A percentile compares a stretch with the other conserved stretches of the same genome.
phyloP scores from a whole-genome alignment of 108 stramenopile species.

The Cyclotella distinguenda region DNA sequence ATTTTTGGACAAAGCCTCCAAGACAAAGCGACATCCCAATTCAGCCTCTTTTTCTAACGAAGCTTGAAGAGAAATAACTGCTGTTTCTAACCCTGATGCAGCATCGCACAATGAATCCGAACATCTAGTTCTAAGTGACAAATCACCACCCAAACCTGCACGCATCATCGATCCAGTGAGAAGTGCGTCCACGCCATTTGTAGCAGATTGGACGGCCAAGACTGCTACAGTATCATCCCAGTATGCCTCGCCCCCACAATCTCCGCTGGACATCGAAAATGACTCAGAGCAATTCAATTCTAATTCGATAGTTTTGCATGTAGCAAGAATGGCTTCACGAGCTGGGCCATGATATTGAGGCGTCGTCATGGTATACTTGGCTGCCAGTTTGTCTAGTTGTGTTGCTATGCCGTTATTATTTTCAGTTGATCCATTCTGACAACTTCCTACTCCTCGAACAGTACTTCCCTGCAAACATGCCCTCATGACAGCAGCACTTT shows the following conservation, averaged over 20 bases:
- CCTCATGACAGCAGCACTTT: conserved; percentile 49
- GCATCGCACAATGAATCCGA: conserved; percentile 6
- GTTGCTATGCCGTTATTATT: not conserved
- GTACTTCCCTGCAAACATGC: conserved; percentile 47
- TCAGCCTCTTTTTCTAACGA: conserved; percentile 39
- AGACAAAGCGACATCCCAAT: conserved; percentile 22
- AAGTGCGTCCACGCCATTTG: conserved; percentile 9
- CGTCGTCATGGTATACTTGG: conserved; percentile 25
- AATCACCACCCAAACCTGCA: not conserved
- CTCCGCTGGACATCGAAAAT: not conserved
- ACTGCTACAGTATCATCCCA: conserved; percentile 45
- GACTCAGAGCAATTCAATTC: conserved; percentile 54
- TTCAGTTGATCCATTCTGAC: not conserved
- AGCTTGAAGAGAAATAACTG: conserved; percentile 13
- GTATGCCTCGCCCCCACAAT: not conserved
- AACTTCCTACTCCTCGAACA: not conserved
- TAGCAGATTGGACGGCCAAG: conserved; percentile 19
- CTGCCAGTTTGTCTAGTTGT: not conserved
- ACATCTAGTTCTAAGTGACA: not conserved
- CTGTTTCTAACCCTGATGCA: conserved; percentile 15
- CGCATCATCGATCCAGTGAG: conserved; percentile 12
- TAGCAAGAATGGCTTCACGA: conserved; percentile 25
- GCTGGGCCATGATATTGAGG: conserved; percentile 63
- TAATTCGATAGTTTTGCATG: conserved; percentile 55
- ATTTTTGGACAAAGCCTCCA: conserved; percentile 30